Percentiles rank a stretch among this genome's conserved stretches.
Conservation (phyloP, 345 rosid genomes). For the Citrus mangshanensis region DNA sequence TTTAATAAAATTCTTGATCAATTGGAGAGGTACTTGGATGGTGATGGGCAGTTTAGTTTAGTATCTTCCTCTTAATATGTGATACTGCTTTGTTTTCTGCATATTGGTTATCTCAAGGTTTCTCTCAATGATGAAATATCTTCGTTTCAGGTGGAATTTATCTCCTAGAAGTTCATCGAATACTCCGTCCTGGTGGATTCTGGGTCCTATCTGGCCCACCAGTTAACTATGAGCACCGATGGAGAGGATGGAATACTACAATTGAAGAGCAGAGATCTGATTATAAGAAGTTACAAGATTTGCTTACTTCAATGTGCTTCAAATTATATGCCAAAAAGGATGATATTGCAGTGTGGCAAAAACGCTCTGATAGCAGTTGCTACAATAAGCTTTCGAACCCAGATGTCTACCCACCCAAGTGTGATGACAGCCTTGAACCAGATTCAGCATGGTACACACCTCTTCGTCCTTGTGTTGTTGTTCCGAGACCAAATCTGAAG, state of each 20-base stretch:
- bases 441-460: constrained; percentile 99
- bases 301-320: constrained; percentile 92
- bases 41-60: background rate
- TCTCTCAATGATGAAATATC: constrained; percentile 3
- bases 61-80: background rate
- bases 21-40: background rate
- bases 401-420: constrained; percentile 79
- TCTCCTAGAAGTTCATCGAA: constrained; percentile 85
- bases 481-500: constrained; percentile 64
- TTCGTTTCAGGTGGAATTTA: constrained; percentile 80
- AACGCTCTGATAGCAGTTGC: constrained; percentile 65
- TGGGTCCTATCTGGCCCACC: constrained; percentile 99
- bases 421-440: constrained; percentile 96
- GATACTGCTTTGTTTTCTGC: background rate
- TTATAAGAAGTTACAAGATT: constrained; percentile 72
- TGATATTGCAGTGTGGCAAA: constrained; percentile 96
- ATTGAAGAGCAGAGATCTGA: constrained; percentile 83
- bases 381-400: constrained; percentile 64
- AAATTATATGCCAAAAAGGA: constrained; percentile 80
- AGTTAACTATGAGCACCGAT: constrained; percentile 78
- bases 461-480: constrained; percentile 81
- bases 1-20: background rate
- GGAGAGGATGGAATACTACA: constrained; percentile 99
- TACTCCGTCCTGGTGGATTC: constrained; percentile 97
- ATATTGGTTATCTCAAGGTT: background rate